These are phyloP conservation scores for Saturnispora ahearnii DNA, from an alignment of 805 yeast species.

Conservation along the genomic window DNA sequence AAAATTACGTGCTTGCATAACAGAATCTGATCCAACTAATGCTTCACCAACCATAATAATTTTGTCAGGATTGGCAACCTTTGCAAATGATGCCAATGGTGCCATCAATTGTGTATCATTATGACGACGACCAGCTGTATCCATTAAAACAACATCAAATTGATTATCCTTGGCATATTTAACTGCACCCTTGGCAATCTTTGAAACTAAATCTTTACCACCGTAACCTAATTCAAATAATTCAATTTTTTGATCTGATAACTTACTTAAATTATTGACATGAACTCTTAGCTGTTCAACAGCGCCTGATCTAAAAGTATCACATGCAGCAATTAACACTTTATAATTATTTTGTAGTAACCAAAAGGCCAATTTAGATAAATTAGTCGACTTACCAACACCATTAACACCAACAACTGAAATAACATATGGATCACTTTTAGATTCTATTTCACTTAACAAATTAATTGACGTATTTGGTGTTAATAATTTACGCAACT, in stretches of 20 bases:
- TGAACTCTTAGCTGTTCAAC: conserved; percentile 96
- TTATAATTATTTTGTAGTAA: conserved; percentile 77
- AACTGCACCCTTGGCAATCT: conserved; percentile 86
- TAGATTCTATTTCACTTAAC: conserved; percentile 56
- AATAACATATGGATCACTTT: conserved; percentile 72
- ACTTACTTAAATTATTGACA: conserved; percentile 68
- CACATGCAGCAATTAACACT: conserved; percentile 92
- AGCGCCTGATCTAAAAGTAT: conserved; percentile 96
- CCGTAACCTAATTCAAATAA: conserved; percentile 94
- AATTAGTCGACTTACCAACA: conserved; percentile 93
- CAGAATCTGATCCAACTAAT: conserved; percentile 93
- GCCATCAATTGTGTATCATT: conserved; percentile 93
- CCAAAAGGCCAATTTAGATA: conserved; percentile 95
- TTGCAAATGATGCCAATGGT: conserved; percentile 88
- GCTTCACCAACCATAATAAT: conserved; percentile 99
- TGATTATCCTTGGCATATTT: conserved; percentile 59
- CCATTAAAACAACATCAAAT: conserved; percentile 84
- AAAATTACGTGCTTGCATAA: conserved; percentile 88
- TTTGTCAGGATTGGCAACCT: conserved; percentile 90
- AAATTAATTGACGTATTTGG: conserved; percentile 88
- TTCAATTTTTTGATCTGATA: conserved; percentile 57
- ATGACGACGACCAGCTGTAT: conserved; percentile 96
- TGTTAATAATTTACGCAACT: conserved; percentile 67
- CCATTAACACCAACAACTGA: conserved; percentile 98
- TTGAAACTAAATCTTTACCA: conserved; percentile 88